phyloP scores from a whole-genome alignment of 148 eudicot genomes.

The Persicaria maculosa region DNA sequence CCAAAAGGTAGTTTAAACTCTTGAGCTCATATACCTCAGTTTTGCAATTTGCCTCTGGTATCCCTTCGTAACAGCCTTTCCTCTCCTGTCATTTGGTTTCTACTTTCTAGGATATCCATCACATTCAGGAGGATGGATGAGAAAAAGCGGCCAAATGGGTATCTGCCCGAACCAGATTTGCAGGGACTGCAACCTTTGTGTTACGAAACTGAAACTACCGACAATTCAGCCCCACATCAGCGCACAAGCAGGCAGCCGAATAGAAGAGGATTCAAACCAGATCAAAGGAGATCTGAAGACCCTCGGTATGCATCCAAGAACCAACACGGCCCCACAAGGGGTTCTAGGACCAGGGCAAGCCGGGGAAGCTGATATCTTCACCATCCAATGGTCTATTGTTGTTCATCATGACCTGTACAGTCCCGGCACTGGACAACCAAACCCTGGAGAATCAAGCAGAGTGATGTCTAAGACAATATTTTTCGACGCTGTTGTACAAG shows the following conservation, averaged over 20 bases:
- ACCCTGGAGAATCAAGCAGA: neutral
- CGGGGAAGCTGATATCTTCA: slow-evolving; percentile 15
- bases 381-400: neutral
- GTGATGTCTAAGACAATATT: neutral
- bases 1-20: slow-evolving; percentile 24
- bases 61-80: neutral
- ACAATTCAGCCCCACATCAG: slow-evolving; percentile 13
- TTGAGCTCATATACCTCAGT: neutral
- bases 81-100: neutral
- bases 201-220: slow-evolving; percentile 20
- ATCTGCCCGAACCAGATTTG: slow-evolving; percentile 32
- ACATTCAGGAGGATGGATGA: slow-evolving; percentile 48
- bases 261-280: slow-evolving; percentile 25
- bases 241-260: slow-evolving; percentile 11
- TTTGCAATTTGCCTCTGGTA: neutral
- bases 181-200: slow-evolving; percentile 29
- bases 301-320: slow-evolving; percentile 25
- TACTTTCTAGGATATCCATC: slow-evolving; percentile 36
- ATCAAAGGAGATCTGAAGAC: slow-evolving; percentile 27
- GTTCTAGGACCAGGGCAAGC: slow-evolving; percentile 15
- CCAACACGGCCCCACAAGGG: slow-evolving; percentile 21
- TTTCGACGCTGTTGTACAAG: neutral
- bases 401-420: neutral
- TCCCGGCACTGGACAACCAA: neutral
- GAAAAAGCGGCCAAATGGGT: slow-evolving; percentile 28